phyloP scores from a whole-genome alignment of 306 rosid genomes.

The Alnus glutinosa region DNA sequence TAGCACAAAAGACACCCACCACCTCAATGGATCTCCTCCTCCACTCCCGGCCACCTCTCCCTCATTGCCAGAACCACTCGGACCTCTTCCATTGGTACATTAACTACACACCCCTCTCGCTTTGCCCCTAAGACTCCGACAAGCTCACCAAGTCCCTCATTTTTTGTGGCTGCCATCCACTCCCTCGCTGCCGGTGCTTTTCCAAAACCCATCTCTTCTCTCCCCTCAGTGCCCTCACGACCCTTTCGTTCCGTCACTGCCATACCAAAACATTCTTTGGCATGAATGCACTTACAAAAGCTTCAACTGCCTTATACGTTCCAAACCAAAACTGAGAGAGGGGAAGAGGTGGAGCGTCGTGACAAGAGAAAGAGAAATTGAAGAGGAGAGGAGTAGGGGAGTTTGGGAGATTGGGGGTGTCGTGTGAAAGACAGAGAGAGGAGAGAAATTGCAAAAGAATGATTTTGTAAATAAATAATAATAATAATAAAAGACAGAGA shows the following conservation, averaged over 20 bases:
- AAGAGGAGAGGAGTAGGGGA: too few species aligned
- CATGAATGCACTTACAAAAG: constrained; percentile 63
- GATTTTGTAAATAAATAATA: too few species aligned
- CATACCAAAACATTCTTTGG: constrained; percentile 61
- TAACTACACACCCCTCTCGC: constrained; percentile 70
- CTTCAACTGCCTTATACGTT: constrained; percentile 61
- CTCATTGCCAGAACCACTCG: constrained; percentile 75
- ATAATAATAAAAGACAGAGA: too few species aligned
- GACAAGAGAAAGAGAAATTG: too few species aligned
- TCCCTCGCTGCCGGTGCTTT: constrained; percentile 94
- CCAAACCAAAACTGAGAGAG: constrained; percentile 43
- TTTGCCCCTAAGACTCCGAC: constrained; percentile 73
- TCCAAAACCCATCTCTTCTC: constrained; percentile 58
- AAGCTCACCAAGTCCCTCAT: constrained; percentile 54
- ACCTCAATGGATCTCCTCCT: constrained; percentile 58
- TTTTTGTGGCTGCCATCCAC: constrained; percentile 93
- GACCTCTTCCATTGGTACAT: constrained; percentile 77
- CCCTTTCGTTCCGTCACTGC: constrained; percentile 35
- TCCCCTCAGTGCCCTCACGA: constrained; percentile 40
- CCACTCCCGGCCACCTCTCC: constrained; percentile 54
- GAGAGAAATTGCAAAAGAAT: too few species aligned
- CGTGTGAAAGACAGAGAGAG: too few species aligned
- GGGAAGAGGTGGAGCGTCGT: too few species aligned
- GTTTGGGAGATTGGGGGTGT: too few species aligned
- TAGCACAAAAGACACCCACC: too few species aligned